phyloP scores from a whole-genome alignment of 305 asterid species.

The Plantago rigida region DNA sequence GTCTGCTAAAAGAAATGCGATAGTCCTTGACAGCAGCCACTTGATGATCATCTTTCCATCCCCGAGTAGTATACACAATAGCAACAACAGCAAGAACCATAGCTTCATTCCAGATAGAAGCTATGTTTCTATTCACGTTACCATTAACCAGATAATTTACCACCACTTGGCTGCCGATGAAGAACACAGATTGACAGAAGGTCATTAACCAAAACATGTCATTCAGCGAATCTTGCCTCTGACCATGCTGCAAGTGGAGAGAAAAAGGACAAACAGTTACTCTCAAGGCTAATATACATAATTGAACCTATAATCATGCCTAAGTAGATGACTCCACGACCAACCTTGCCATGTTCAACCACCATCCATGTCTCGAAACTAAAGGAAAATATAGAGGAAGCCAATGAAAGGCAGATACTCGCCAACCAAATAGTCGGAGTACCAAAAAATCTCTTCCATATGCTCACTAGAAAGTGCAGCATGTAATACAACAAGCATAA shows the following conservation, averaged over 20 bases:
- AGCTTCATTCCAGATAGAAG: constrained; percentile 40
- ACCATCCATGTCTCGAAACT: constrained; percentile 89
- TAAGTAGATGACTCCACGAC: constrained; percentile 17
- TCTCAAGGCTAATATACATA: constrained; percentile 1
- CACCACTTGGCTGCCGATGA: constrained; percentile 59
- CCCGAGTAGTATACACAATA: constrained; percentile 38
- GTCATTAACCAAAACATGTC: constrained; percentile 91
- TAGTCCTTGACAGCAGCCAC: constrained; percentile 45
- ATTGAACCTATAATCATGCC: constrained; percentile 14
- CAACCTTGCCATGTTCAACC: constrained; percentile 70
- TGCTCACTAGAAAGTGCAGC: constrained; percentile 52
- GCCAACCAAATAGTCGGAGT: constrained; percentile 48
- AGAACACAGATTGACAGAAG: constrained; percentile 56
- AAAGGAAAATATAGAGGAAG: constrained; percentile 62
- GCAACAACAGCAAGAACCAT: constrained; percentile 42
- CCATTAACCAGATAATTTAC: constrained; percentile 60
- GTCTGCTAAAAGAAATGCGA: constrained; percentile 34
- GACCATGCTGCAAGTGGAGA: constrained; percentile 51
- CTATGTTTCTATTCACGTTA: constrained; percentile 31
- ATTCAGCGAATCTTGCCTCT: constrained; percentile 69
- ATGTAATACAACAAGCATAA: constrained; percentile 53
- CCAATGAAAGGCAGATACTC: constrained; percentile 55
- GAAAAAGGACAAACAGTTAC: background rate
- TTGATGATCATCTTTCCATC: constrained; percentile 52
- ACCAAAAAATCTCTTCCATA: constrained; percentile 44